phyloP scores from a whole-genome alignment of 2,329 filamentous ascomycete genomes.

The Mycosphaerelloides madeirae region DNA sequence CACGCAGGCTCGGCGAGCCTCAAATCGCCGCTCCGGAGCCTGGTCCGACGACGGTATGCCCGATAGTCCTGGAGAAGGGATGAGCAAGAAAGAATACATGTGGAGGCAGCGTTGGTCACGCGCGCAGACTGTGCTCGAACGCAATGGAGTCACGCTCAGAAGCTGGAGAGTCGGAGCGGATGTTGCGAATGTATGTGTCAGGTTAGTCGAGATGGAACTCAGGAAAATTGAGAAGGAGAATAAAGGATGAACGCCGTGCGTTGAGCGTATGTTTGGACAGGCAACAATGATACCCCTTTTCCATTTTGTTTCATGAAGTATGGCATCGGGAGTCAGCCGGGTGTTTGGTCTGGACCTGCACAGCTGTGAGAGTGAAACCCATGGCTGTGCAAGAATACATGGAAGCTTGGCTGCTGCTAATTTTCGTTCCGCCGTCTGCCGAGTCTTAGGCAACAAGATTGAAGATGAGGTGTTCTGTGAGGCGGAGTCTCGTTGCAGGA shows the following conservation, averaged over 20 bases:
- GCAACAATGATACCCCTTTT: constrained; percentile 2
- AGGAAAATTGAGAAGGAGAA: constrained; percentile 34
- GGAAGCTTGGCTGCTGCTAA: too few relatives aligned
- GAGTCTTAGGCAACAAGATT: not conserved
- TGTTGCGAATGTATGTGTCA: constrained; percentile 61
- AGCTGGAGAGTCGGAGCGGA: constrained; percentile 71
- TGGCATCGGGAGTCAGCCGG: not conserved
- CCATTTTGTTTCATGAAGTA: too few relatives aligned
- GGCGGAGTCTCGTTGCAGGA: too few relatives aligned
- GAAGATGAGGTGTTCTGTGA: too few relatives aligned
- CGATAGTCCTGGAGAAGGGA: constrained; percentile 29
- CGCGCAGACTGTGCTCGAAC: constrained; percentile 60
- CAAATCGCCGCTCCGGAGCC: constrained; percentile 33
- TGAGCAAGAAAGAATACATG: constrained; percentile 66
- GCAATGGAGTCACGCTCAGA: constrained; percentile 62
- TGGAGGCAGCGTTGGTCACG: constrained; percentile 65
- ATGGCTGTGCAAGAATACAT: too few relatives aligned
- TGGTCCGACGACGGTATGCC: constrained; percentile 28
- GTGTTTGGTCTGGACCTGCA: not conserved
- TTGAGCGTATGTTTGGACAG: not conserved
- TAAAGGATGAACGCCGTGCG: constrained; percentile 2
- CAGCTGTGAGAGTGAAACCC: not conserved
- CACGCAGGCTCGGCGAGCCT: constrained; percentile 17
- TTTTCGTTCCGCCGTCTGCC: too few relatives aligned
- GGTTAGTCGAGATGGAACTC: constrained; percentile 56